Base-by-base conservation (phyloP, 305 asterid genomes). In the Petunia hybrid region DNA sequence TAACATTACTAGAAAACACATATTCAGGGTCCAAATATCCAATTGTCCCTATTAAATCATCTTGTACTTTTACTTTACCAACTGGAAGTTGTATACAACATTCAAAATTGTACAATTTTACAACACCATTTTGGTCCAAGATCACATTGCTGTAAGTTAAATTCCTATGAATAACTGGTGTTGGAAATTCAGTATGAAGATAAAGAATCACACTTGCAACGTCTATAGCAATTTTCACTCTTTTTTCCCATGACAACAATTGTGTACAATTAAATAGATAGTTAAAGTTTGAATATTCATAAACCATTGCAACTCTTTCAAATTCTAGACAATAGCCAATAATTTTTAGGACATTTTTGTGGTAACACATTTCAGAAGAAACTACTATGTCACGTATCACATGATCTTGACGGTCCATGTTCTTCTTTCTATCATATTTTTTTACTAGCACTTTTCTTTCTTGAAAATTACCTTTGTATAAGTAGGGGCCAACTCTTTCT, bases 81-180 rank as follows among this genome's bases (percentile, higher is more conserved):
- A 63, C 12, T 40, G 80, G 80, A 16, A 77, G 80, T 57, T 71
- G 42, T 77, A 77, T 77, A 77, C 70, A 77, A 53, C 70, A 77
- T 35, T 62, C 67, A 55, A 77, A 77, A 77, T 77, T 64, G 3
- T 41, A 77, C 10, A 77, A 64, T 64, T 77, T 77, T 10, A 64
- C 80, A 61, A 77, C 70, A 10, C 80, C 80, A 59, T 77, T 45
- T 61, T 61, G 59, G 69, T 77, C 81, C 42, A 77, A 4, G 22
- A 77, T 61, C 38, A 61, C 69, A 46, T 77, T 77, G n/a, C 46
- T 62, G 4, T 59, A 41, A 8, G 66, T 77, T 38, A 77, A 9
- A 59, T 16, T 77, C 31, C 80, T 77, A 39, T 59, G 69, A 4
- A 77, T 77, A 3, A 77, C 43, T 62, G 80, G 69, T 57, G 55